Percentiles rank a stretch among this genome's conserved stretches.
Evolutionary conservation across 2,329 filamentous ascomycete species (phyloP).

Genomic region (Aspergillus luchuensis): DNA sequence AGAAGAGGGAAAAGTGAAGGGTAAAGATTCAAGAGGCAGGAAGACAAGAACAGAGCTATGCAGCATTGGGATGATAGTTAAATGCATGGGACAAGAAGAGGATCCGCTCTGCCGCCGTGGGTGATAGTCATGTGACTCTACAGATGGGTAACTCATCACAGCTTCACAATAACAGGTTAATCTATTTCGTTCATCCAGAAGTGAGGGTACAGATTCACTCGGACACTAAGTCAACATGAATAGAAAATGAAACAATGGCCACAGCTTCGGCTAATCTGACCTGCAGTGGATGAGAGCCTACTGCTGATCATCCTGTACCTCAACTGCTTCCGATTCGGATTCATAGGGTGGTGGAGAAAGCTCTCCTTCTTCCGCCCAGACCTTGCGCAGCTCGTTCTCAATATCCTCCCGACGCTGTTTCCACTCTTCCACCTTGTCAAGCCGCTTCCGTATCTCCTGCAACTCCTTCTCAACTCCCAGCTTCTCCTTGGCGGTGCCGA

Average conservation of each 20-base stretch:
- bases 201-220: too few species aligned
- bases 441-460: slow-evolving; percentile 74
- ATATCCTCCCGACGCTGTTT: slow-evolving; percentile 77
- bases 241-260: neutral
- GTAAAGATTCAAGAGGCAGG: neutral
- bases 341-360: slow-evolving; percentile 41
- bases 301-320: slow-evolving; percentile 6
- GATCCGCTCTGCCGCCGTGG: slow-evolving; percentile 1
- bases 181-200: neutral
- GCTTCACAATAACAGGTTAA: neutral
- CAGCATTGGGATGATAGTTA: too few species aligned
- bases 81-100: neutral
- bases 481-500: slow-evolving; percentile 92
- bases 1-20: neutral
- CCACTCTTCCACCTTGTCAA: slow-evolving; percentile 82
- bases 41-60: neutral
- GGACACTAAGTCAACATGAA: neutral
- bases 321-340: slow-evolving; percentile 23
- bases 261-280: neutral
- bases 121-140: slow-evolving; percentile 11
- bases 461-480: slow-evolving; percentile 90
- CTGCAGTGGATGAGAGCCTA: neutral
- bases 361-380: slow-evolving; percentile 57
- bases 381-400: slow-evolving; percentile 72
- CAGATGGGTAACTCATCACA: neutral